Evolutionary conservation across 345 rosid genomes (phyloP), one percentile per base, ranked within the genome.

Genomic region (Bruguiera gymnorhiza): DNA sequence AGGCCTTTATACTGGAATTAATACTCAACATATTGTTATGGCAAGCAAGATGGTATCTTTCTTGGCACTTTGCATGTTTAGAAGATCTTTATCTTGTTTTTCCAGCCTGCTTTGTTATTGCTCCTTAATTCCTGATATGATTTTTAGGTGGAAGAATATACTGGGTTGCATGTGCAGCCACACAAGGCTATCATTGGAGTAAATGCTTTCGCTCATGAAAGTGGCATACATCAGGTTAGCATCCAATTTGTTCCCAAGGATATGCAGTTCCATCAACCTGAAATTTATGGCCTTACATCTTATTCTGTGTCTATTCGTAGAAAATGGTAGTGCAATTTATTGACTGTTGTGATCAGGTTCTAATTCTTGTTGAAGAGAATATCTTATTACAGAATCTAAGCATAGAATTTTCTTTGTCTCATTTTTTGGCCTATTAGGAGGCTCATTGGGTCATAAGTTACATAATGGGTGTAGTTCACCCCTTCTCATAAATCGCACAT

Each of bases 181-280:
- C 98, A 94, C 81, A 94, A 94, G 80, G 98, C 97, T 52, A 88
- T 91, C 71, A 96, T 94, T 77, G 96, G 98, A 73, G 96, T 88
- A 11, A 94, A 94, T 85, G 98, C 97, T 76, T 94, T 94, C 79
- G 96, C 96, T 58, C 97, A 94, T 82, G 96, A 91, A 76, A 94
- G 98, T 71, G 97, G 98, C 62, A 87, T 91, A 66, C 98, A 89
- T 81, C 95, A 94, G 93, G 98, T 91, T 75, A 52, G 83, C 71
- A 58, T 18, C 30, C 8, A 50, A 55, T 59, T 58, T 55, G 26
- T 31, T 15, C 46, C 36, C 50, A 66, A 48, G 24, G 26, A 8
- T 63, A 54, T 63, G 54, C 19, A 21, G 20, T 34, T 34, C 37
- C 7, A 34, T 34, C 9, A 8, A 34, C 37, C 37, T 34, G 6